Base-by-base conservation (phyloP, 768 basidiomycete species). In the Russula compacta region DNA sequence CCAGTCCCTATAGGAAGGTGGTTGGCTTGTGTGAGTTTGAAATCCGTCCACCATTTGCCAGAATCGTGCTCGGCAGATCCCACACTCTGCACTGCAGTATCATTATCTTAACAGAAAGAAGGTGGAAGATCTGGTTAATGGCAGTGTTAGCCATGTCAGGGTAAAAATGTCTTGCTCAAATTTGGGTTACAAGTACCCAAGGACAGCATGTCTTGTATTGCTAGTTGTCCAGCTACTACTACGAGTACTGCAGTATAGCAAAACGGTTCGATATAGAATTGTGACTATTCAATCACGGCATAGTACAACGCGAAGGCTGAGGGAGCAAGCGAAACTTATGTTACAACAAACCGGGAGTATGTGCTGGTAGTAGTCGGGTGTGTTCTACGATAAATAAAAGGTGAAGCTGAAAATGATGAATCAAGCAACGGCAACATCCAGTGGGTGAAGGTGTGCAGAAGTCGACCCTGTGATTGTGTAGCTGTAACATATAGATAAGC, bases 341-440 rank as follows among this genome's bases (percentile, higher is more conserved):
- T 50, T 61, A 61, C 60, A 61, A 57, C 60, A 51, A 50, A 56
- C 35, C 43, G 52, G 40, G 17, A 29, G 46, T 49, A 11, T 46
- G 50, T 39, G 43, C 10, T 49, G 32, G 19, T 46, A 38, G 49
- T 17, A 52, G 36, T 46, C 43, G 24, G 29, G 40, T 19, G 36
- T 55, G 47, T 29, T 38, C 14, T 50, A 50, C 32, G 8, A 29
- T 52, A 49, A 49, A 57, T n/a, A 32, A 39, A 51, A 50, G n/a
- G 60, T 19, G 36, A 49, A 39, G 12, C 53, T 33, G 53, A 32
- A 36, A 44, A 47, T 21, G 33, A 29, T 12, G 6, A 6, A 11
- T 21, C 19, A 32, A 29, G 14, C 8, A n/a, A 36, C n/a, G 55
- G n/a, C 39, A 21, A 56, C 33, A 43, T 61, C 21, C 36, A 32